Evolutionary conservation across 331 rosid species (phyloP), one percentile per base, ranked within the genome.

Genomic region (Arachis monticola): DNA sequence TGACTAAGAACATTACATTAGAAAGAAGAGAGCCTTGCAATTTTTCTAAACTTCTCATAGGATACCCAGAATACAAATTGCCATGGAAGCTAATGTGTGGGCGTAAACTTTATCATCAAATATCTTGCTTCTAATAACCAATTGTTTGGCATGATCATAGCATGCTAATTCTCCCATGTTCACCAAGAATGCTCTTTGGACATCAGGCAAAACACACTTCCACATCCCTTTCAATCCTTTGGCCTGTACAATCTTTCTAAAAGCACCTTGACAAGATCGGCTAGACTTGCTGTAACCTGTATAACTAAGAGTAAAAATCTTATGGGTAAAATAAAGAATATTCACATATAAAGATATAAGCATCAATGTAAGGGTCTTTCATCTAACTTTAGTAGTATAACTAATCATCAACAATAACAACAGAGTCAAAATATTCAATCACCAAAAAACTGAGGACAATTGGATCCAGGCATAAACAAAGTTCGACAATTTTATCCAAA

Each of bases 51-150:
- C 86, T 91, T 90, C 85, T 91, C 98, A 40, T 91, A 87, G 12
- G 95, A 91, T 55, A 93, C 95, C 98, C 97, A 91, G 75, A 93
- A 93, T 57, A 91, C 96, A 81, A 93, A 93, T 72, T 90, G 96
- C 97, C 96, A 88, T 68, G 14, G 98, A 91, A 66, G 95, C 92
- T 47, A 87, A 83, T 12, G 91, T 91, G 85, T 91, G 96, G 64
- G 93, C 93, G 30, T 78, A 90, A 35, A 90, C 79, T 64, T 87
- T 88, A 22, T 94, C 97, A 11, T 79, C 87, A 2, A 87, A 88
- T 69, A 91, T 76, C 72, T 45, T 87, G 62, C 83, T 88, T 59
- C 60, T 70, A 11, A 91, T 82, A 14, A 94, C 88, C 75, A 91
- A 77, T 69, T 75, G 87, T 75, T 94, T 91, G 27, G 97, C 95